Conservation (phyloP, 768 basidiomycete genomes). For the Auricularia heimuer region DNA sequence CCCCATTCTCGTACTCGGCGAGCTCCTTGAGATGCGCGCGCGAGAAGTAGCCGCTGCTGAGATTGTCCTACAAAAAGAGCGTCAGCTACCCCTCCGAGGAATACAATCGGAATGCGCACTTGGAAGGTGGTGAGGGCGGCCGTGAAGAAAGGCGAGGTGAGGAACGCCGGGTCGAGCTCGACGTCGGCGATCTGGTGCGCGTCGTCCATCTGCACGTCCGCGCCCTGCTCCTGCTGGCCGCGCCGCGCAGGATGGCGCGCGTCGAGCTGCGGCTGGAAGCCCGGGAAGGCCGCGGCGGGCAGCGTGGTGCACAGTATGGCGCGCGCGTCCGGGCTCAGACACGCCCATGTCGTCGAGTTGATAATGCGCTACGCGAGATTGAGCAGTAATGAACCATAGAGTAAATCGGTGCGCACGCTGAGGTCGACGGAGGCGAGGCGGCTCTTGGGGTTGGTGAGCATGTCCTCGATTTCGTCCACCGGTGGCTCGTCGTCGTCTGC, state of each 20-base stretch:
- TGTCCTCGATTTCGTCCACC: not conserved
- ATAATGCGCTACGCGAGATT: not conserved
- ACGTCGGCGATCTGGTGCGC: not conserved
- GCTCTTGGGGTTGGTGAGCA: not conserved
- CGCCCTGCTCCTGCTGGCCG: not conserved
- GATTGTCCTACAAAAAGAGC: not conserved
- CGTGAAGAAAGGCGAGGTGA: not conserved
- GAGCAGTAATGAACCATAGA: not conserved
- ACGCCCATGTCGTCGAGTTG: not conserved
- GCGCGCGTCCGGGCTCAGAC: not conserved
- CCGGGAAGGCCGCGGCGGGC: not conserved
- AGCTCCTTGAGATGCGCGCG: not conserved
- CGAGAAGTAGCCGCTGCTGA: slow-evolving; percentile 1
- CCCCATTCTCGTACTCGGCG: not conserved
- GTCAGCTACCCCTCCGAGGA: no score
- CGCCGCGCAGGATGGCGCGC: not conserved
- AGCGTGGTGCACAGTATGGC: not conserved
- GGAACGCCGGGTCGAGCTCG: not conserved
- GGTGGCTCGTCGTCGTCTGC: not conserved
- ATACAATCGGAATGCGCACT: not conserved
- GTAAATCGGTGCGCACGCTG: not conserved
- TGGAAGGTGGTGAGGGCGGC: not conserved
- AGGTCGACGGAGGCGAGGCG: not conserved
- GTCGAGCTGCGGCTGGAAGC: not conserved
- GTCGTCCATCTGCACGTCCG: not conserved